These are phyloP conservation scores for Annona cherimola DNA, from an alignment of 164 flowering plant genomes.

Conservation along the genomic window DNA sequence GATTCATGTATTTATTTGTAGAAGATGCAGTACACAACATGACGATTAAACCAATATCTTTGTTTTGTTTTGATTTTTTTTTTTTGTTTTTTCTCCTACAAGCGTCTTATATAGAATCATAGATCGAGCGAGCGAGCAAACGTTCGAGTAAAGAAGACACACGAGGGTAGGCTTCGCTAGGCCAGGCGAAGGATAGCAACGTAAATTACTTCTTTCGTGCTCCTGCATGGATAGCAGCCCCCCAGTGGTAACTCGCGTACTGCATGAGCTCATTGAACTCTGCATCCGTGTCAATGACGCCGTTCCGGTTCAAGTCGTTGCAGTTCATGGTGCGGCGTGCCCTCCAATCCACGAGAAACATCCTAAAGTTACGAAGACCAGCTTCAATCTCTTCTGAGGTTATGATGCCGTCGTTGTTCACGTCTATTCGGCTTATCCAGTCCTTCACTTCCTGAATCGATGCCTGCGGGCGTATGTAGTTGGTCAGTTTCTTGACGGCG, in stretches of 20 bases:
- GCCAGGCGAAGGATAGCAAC: no score
- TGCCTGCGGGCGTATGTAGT: background rate
- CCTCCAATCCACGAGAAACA: background rate
- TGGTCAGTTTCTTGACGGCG: no score
- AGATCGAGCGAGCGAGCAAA: no score
- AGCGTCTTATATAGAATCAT: no score
- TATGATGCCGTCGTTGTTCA: background rate
- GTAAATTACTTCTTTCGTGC: no score
- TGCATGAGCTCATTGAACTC: background rate
- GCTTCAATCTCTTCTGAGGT: background rate
- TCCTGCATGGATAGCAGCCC: background rate
- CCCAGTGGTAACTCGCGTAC: background rate
- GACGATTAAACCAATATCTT: no score
- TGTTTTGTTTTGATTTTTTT: no score
- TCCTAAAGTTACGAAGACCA: background rate
- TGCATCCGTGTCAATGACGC: background rate
- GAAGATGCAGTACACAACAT: no score
- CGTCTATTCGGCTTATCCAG: background rate
- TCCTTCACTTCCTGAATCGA: background rate
- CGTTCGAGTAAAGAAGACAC: no score
- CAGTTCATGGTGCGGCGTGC: background rate
- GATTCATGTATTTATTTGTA: no score
- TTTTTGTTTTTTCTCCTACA: no score
- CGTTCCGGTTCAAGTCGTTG: background rate
- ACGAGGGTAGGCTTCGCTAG: no score